Base-by-base conservation (phyloP, 345 rosid species). In the Syzygium jambos region DNA sequence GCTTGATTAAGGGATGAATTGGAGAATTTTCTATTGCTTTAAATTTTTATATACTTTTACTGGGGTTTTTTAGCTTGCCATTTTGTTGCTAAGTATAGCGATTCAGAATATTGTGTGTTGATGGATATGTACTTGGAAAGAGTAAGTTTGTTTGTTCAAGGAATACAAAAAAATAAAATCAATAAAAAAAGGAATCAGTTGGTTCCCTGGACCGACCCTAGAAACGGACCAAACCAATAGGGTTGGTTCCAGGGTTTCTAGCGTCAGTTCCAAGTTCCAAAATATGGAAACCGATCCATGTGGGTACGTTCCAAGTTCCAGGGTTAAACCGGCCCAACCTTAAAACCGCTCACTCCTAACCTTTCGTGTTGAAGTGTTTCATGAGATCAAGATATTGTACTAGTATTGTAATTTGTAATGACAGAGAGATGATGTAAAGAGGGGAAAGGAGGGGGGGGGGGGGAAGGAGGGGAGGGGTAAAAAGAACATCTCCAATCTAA, bases 381-480 rank as follows among this genome's bases (percentile, higher is more conserved):
- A 61, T n/a, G 4, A 61, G 5, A 61, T n/a, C 19, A 6, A 61
- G 73, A n/a, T n/a, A 27, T 34, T 61, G 34, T 30, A 3, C 14
- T 61, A 61, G 34, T 38, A 61, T n/a, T 61, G 15, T n/a, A 61
- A n/a, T n/a, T 61, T n/a, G 19, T n/a, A 61, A n/a, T n/a, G 34
- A 61, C 6, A 4, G 2, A n/a, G 10, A 61, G 73, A 61, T n/a
- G 34, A n/a, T 27, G 29, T 27, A 25, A 59, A 2, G 30, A 59
- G 5, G 30, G 65, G 65, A 57, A 25, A 25, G 65, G 63, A 11
- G 29, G 14, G n/a, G 65, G 63, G 27, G n/a, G 13, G n/a, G 63
- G 0, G 5, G 0, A 29, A 13, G 0, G 2, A 6, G 56, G 23
- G 10, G 27, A 10, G 63, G 63, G 11, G 16, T n/a, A 3, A 29